Evolutionary conservation across 257 asterid species (phyloP).

Genomic region (Solanum boliviense): DNA sequence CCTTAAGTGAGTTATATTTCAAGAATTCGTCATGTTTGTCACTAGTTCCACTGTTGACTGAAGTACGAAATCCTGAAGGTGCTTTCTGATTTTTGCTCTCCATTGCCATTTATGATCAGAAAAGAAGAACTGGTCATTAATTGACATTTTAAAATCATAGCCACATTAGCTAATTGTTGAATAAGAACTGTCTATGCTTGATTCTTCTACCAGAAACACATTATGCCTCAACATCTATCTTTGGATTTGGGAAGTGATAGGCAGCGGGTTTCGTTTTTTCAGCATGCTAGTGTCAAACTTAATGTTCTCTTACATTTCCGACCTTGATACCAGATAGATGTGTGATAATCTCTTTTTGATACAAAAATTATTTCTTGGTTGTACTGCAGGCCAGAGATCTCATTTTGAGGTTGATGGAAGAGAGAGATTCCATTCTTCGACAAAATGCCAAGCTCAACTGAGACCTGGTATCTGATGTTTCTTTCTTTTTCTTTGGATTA

Average conservation of each 20-base stretch:
- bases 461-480: constrained; percentile 5
- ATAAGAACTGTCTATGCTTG: not conserved
- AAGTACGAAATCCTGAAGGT: not conserved
- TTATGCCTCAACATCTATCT: not conserved
- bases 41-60: not conserved
- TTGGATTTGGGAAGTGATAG: not conserved
- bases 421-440: constrained; percentile 2
- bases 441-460: constrained; percentile 6
- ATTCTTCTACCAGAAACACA: not conserved
- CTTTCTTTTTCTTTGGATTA: not conserved
- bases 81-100: not conserved
- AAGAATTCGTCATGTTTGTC: not conserved
- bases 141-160: not conserved
- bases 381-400: constrained; percentile 5
- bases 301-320: not conserved
- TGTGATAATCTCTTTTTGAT: not conserved
- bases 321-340: not conserved
- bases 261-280: not conserved
- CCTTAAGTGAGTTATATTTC: not conserved
- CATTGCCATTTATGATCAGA: not conserved
- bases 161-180: not conserved
- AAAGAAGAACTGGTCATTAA: not conserved
- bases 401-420: constrained; percentile 6
- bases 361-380: not conserved
- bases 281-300: not conserved